Evolutionary conservation across 352 stramenopile species (phyloP).

Genomic region (Pythium monospermum): DNA sequence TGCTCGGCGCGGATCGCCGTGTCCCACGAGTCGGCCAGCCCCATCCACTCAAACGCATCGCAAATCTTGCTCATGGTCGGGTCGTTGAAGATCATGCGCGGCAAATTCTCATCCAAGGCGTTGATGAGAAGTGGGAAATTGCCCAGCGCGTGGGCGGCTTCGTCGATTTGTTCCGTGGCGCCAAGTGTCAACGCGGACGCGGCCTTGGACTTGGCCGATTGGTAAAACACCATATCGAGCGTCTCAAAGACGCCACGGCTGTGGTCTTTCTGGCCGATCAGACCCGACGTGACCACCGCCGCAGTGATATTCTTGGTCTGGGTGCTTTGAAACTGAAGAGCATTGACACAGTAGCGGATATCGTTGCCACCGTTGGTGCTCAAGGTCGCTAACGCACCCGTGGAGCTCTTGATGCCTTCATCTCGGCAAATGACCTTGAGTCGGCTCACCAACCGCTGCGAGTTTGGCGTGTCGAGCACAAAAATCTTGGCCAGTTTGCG

Average conservation of each 20-base stretch:
- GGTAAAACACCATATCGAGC: conserved; percentile 75
- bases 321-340: conserved; percentile 92
- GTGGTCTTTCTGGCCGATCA: conserved; percentile 60
- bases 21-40: conserved; percentile 71
- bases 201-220: conserved; percentile 33
- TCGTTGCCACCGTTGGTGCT: conserved; percentile 80
- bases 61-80: conserved; percentile 84
- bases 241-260: conserved; percentile 56
- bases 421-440: conserved; percentile 90
- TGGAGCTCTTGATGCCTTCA: conserved; percentile 82
- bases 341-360: conserved; percentile 95
- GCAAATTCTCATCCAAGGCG: conserved; percentile 87
- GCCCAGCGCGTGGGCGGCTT: conserved; percentile 64
- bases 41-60: conserved; percentile 80
- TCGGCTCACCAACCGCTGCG: conserved; percentile 85
- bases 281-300: conserved; percentile 20
- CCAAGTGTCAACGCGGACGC: conserved; percentile 13
- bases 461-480: conserved; percentile 82
- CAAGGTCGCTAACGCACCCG: conserved; percentile 52
- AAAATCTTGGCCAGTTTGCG: conserved; percentile 93
- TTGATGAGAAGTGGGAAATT: conserved; percentile 81
- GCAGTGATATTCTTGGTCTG: conserved; percentile 31
- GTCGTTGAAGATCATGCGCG: conserved; percentile 87
- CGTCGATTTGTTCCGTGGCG: conserved; percentile 47
- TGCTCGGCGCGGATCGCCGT: conserved; percentile 51